These are phyloP conservation scores for Pleurostoma richardsiae DNA, from an alignment of 2,329 filamentous ascomycete species.

Conservation along the genomic window DNA sequence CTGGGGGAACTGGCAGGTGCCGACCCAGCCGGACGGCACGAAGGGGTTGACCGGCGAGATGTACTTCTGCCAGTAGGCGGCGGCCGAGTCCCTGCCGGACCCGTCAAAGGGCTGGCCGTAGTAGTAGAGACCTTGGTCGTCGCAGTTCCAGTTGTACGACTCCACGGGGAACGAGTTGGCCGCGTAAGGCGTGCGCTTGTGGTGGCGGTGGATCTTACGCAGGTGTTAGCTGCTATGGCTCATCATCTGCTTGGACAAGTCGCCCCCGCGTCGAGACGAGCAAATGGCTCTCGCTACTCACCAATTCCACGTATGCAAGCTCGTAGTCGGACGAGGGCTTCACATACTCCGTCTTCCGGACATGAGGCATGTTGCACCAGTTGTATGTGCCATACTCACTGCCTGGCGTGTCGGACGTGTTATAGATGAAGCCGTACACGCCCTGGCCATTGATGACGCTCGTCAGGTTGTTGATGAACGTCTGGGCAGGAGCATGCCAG, in stretches of 20 bases:
- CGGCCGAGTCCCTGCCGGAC: constrained; percentile 24
- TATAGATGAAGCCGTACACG: constrained; percentile 70
- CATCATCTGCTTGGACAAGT: not conserved
- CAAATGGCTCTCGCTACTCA: constrained; percentile 27
- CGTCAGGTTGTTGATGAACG: constrained; percentile 22
- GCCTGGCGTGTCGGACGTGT: constrained; percentile 55
- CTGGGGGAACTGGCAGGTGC: constrained; percentile 76
- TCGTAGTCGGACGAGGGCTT: constrained; percentile 49
- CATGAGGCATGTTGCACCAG: constrained; percentile 86
- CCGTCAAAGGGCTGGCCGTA: constrained; percentile 53
- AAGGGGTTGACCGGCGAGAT: constrained; percentile 63
- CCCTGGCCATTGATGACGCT: constrained; percentile 33
- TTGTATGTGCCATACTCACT: constrained; percentile 63
- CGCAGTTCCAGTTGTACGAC: constrained; percentile 67
- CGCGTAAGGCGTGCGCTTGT: constrained; percentile 79
- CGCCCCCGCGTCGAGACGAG: not conserved
- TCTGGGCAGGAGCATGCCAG: constrained; percentile 19
- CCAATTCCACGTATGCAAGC: constrained; percentile 71
- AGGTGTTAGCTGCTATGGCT: not conserved
- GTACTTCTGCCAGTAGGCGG: constrained; percentile 63
- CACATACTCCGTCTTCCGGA: constrained; percentile 61
- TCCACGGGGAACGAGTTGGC: constrained; percentile 73
- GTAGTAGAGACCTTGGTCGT: constrained; percentile 64
- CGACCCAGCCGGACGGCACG: constrained; percentile 59
- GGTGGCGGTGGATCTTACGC: constrained; percentile 68